phyloP scores from a whole-genome alignment of 192 early-diverging fungal species.

The Kickxella alabastrina region DNA sequence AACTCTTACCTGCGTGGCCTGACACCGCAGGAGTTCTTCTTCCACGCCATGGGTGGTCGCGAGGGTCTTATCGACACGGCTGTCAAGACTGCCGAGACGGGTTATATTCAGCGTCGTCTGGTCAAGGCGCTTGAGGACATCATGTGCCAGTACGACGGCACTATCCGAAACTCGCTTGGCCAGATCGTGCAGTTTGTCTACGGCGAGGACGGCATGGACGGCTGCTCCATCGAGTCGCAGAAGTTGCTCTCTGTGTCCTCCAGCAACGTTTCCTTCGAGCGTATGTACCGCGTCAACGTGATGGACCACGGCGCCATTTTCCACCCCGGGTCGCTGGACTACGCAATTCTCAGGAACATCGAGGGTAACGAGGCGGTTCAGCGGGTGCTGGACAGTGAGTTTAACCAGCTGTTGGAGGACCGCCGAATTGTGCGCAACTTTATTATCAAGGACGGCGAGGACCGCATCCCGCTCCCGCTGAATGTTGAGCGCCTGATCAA shows the following conservation, averaged over 20 bases:
- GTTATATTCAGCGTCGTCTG: conserved; percentile 98
- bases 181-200: conserved; percentile 95
- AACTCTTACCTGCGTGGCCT: conserved; percentile 70
- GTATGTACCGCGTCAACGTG: conserved; percentile 80
- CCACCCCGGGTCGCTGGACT: conserved; percentile 66
- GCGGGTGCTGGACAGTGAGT: conserved; percentile 76
- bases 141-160: conserved; percentile 96
- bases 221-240: conserved; percentile 81
- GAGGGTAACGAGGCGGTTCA: conserved; percentile 71
- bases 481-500: conserved; percentile 86
- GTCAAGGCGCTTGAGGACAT: conserved; percentile 98
- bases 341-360: conserved; percentile 67
- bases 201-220: conserved; percentile 99
- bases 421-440: conserved; percentile 70
- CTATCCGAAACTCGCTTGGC: conserved; percentile 90
- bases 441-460: conserved; percentile 74
- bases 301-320: conserved; percentile 62
- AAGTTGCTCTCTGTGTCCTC: conserved; percentile 67
- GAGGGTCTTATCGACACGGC: conserved; percentile 99
- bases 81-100: conserved; percentile 98
- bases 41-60: conserved; percentile 99
- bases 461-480: conserved; percentile 83
- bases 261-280: conserved; percentile 67
- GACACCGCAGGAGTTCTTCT: conserved; percentile 98
- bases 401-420: conserved; percentile 69